Evolutionary conservation across 1,284 basidiomycete genomes (phyloP).

Genomic region (Rhodotorula sp.): DNA sequence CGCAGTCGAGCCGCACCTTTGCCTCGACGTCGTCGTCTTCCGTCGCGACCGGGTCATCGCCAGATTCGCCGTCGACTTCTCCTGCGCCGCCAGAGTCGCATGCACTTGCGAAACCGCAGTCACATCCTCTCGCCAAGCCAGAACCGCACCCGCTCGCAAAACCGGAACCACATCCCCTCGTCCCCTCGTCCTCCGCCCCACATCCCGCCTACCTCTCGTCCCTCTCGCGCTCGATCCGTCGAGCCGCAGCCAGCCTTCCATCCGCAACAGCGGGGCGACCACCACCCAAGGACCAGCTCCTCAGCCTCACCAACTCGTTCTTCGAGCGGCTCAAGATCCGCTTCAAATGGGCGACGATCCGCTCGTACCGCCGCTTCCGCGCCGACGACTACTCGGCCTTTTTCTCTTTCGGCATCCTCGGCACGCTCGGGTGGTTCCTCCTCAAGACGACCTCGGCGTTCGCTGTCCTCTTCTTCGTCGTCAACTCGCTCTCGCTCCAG

Average conservation of each 20-base stretch:
- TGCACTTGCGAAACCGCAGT: not conserved
- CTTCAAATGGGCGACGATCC: slow-evolving; percentile 98
- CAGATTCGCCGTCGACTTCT: not conserved
- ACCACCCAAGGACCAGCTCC: slow-evolving; percentile 82
- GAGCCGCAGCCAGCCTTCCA: slow-evolving; percentile 33
- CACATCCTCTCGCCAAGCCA: not conserved
- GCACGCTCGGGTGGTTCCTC: slow-evolving; percentile 93
- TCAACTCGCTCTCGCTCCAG: slow-evolving; percentile 89
- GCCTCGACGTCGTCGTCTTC: slow-evolving; percentile 1
- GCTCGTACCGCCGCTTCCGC: slow-evolving; percentile 87
- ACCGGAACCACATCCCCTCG: slow-evolving; percentile 13
- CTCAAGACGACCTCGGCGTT: slow-evolving; percentile 97
- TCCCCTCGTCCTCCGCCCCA: not conserved
- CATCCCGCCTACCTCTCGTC: slow-evolving; percentile 39
- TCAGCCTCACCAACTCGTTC: slow-evolving; percentile 80
- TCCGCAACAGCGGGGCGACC: slow-evolving; percentile 27
- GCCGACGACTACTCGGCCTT: slow-evolving; percentile 97
- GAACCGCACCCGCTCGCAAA: slow-evolving; percentile 14
- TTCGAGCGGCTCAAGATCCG: slow-evolving; percentile 87
- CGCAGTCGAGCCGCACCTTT: not conserved
- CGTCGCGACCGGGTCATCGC: not conserved
- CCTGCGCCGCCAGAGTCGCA: not conserved
- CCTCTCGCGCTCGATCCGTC: slow-evolving; percentile 31
- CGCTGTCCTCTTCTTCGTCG: slow-evolving; percentile 84
- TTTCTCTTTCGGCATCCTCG: slow-evolving; percentile 80